Evolutionary conservation across 1,284 basidiomycete genomes (phyloP).

Genomic region (Anthracocystis panici-leucophaei): DNA sequence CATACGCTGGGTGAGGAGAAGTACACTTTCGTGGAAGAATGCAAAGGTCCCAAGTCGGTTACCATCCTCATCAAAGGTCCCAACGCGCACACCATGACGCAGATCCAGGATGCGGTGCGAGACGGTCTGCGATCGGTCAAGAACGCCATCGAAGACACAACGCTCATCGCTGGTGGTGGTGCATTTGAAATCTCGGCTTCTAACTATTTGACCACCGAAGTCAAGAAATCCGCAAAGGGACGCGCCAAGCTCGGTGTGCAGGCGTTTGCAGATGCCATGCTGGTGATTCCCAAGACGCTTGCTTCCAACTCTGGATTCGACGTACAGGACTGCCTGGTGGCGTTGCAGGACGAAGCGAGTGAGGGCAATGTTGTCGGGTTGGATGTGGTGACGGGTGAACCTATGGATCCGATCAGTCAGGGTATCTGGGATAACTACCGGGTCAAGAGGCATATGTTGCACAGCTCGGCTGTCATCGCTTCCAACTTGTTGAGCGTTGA

Average conservation of each 20-base stretch:
- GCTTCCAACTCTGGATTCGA: constrained; percentile 97
- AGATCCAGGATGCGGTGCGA: constrained; percentile 95
- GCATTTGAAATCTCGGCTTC: constrained; percentile 97
- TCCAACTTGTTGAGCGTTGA: constrained; percentile 95
- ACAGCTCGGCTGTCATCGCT: constrained; percentile 95
- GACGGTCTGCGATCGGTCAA: constrained; percentile 97
- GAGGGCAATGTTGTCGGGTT: constrained; percentile 83
- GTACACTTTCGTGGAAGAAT: constrained; percentile 97
- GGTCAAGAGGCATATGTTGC: constrained; percentile 98
- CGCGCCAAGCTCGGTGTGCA: constrained; percentile 96
- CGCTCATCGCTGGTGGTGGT: constrained; percentile 91
- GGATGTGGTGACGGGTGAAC: constrained; percentile 92
- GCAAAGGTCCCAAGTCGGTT: constrained; percentile 94
- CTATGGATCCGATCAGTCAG: constrained; percentile 92
- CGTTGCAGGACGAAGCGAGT: constrained; percentile 90
- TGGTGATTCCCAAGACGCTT: constrained; percentile 90
- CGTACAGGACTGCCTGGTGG: constrained; percentile 93
- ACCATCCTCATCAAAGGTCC: constrained; percentile 90
- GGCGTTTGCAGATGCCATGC: constrained; percentile 93
- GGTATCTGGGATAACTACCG: constrained; percentile 99
- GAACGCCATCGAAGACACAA: constrained; percentile 92
- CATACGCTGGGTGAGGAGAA: constrained; percentile 99
- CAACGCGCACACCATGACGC: constrained; percentile 93
- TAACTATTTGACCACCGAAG: constrained; percentile 79
- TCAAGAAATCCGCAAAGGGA: constrained; percentile 91